Base-by-base conservation (phyloP, 2,329 filamentous ascomycete genomes). In the Penicillium sp. region DNA sequence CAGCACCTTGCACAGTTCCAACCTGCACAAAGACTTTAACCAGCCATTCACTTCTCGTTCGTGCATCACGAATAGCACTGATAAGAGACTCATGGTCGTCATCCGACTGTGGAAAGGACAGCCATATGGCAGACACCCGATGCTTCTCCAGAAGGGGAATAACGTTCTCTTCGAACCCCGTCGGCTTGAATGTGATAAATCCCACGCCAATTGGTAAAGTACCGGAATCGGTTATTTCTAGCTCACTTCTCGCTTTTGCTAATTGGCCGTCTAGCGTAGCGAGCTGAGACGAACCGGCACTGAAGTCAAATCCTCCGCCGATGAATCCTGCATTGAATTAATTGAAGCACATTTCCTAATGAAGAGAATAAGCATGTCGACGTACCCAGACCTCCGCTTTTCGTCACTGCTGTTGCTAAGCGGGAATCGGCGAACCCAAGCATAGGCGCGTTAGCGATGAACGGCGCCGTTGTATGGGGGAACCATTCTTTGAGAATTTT, bases 101-200 rank as follows among this genome's bases (percentile, higher is more conserved):
- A 14, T 75, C 65, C 5, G 74, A 69, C 2, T 40, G 27, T 6
- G 84, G 83, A 2, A 85, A 85, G 62, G 88, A 88, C 42, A 89
- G 76, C 86, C 86, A 89, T 8, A 85, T 74, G 0, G 83, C 85
- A 2, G 78, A 79, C 1, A 85, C 84, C 0, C 69, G 69, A 65
- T 84, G 79, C 53, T 74, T 70, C 22, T 64, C 63, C 16, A 89
- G 71, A 11, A 86, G 57, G 1, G 79, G 78, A 2, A 83, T 64
- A 1, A 75, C 73, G 20, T 70, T 66, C 2, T 54, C 48, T 30
- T 48, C 22, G 10, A 59, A 49, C n/a, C 56, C 59, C 0, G 22
- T 7, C 16, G 54, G 56, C 46, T 78, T 69, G 50, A 81, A 82
- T 41, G 83, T 80, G 48, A 88, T 76, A 68, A 88, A 84, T 48